These are phyloP conservation scores for Trichothecium sympodiale DNA, from an alignment of 2,329 filamentous ascomycete species.

Conservation along the genomic window DNA sequence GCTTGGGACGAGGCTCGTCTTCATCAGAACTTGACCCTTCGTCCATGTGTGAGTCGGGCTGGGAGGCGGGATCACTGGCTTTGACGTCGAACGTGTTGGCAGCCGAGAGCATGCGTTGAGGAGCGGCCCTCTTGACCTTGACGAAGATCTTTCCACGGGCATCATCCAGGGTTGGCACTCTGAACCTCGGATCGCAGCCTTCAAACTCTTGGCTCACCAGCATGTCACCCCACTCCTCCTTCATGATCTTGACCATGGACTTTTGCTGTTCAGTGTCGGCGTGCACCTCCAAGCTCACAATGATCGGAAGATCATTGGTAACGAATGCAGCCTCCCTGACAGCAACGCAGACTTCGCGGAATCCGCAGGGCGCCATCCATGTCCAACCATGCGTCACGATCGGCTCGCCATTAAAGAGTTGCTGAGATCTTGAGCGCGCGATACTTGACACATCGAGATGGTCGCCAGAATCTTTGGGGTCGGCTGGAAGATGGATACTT, in stretches of 20 bases:
- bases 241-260: constrained; percentile 90
- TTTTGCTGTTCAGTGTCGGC: constrained; percentile 73
- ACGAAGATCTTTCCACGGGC: constrained; percentile 71
- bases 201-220: constrained; percentile 52
- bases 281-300: constrained; percentile 89
- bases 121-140: constrained; percentile 58
- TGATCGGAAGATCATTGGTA: constrained; percentile 66
- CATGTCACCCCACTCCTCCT: constrained; percentile 68
- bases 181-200: constrained; percentile 37
- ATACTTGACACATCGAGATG: constrained; percentile 17
- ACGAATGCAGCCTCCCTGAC: constrained; percentile 72
- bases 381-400: constrained; percentile 77
- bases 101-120: constrained; percentile 8
- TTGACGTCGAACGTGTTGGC: constrained; percentile 2
- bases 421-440: constrained; percentile 12
- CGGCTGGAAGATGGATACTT: constrained; percentile 15
- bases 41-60: constrained; percentile 10
- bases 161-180: constrained; percentile 59
- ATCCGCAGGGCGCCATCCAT: constrained; percentile 73
- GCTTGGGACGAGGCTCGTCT: constrained; percentile 15
- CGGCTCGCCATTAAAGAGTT: constrained; percentile 47
- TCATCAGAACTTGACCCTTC: constrained; percentile 32
- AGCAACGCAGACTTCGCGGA: constrained; percentile 74
- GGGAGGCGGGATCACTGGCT: constrained; percentile 6
- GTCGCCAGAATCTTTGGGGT: constrained; percentile 22